These are phyloP conservation scores for Porodaedalea pini DNA, from an alignment of 1,284 basidiomycete genomes.

Conservation along the genomic window DNA sequence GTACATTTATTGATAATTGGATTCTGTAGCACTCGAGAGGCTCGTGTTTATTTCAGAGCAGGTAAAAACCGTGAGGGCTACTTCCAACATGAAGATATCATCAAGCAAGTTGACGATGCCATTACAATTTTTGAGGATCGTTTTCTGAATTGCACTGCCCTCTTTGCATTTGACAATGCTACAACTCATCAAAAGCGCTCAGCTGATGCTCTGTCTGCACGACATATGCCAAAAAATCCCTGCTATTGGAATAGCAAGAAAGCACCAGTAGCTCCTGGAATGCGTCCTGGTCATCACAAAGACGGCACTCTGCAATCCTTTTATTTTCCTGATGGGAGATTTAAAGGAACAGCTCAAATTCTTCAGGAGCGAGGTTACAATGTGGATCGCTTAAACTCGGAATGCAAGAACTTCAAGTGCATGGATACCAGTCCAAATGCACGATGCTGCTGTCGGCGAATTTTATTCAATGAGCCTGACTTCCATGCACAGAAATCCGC, in stretches of 20 bases:
- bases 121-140: conserved; percentile 22
- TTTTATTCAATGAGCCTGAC: conserved; percentile 29
- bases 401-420: conserved; percentile 29
- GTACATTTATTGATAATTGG: neutral
- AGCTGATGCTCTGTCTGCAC: conserved; percentile 21
- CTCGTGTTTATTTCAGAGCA: conserved; percentile 20
- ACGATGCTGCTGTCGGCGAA: conserved; percentile 25
- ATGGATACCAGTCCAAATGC: neutral
- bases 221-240: conserved; percentile 21
- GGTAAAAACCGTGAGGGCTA: conserved; percentile 26
- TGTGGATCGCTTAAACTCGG: conserved; percentile 4
- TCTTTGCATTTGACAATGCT: conserved; percentile 27
- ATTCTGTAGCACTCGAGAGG: conserved; percentile 9
- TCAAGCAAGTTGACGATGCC: conserved; percentile 22
- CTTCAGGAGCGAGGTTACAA: conserved; percentile 25
- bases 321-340: conserved; percentile 26
- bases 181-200: conserved; percentile 22
- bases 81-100: conserved; percentile 22
- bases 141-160: conserved; percentile 7
- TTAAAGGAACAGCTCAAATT: conserved; percentile 32
- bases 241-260: conserved; percentile 3
- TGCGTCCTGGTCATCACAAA: neutral
- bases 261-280: neutral
- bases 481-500: conserved; percentile 18
- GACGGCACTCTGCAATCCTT: conserved; percentile 19